Evolutionary conservation across 805 yeast genomes (phyloP), one percentile per base, ranked within the genome.

Genomic region (Zygosaccharomyces lentus): DNA sequence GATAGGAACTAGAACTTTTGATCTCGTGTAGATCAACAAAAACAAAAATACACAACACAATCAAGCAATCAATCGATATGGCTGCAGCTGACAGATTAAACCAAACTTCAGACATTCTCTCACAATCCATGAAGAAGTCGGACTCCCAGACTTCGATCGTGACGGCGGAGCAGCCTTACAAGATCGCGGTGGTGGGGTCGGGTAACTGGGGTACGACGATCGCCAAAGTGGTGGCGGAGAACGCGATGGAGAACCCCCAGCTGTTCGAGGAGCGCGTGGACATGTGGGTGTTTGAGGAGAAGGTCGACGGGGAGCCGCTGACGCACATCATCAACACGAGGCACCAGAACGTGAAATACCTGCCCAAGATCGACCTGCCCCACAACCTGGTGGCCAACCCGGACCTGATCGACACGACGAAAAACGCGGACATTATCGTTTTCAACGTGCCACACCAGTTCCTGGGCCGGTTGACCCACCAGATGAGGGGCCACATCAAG

Each of bases 161-260:
- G 10, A 47, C 52, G 16, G 43, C 49, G 21, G 63, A 59, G 36
- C 42, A 57, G 23, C 77, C 75, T 17, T 81, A 72, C 69, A 77
- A 73, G 59, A 75, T 83, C 35, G 74, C 89, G 34, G 87, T 89
- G 45, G 82, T 93, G 54, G 99, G 99, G 34, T 89, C 97, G 25
- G 99, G 98, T 65, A 91, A 91, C 71, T 91, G 99, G 86, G 99
- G 99, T 54, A 88, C 96, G 31, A 91, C 98, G 15, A 89, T 93
- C 45, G 97, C 98, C 52, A 91, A 93, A 67, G 88, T 91, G 37
- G 82, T 89, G 23, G 89, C 97, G 31, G 98, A 93, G 69, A 90
- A 89, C 67, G 74, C 90, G 35, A 75, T 74, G 15, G 78, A 78
- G 52, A 78, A 87, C 68, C 82, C 90, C 32, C 75, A 80, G 31